Base-by-base conservation (phyloP, 2,329 filamentous ascomycete species). In the Colletotrichum tofieldiae region DNA sequence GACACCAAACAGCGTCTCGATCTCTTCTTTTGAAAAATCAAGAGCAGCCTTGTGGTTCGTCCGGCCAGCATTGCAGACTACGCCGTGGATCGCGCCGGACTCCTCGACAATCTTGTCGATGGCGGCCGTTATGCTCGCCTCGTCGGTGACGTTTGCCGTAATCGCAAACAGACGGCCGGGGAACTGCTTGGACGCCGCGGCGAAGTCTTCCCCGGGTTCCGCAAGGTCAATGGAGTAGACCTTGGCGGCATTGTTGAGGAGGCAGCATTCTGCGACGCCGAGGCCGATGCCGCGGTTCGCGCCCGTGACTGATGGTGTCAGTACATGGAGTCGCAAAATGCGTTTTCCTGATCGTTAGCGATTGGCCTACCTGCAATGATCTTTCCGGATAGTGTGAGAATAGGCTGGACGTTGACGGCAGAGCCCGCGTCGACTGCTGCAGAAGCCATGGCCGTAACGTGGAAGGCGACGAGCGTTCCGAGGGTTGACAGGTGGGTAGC, bases 41-140 rank as follows among this genome's bases (percentile, higher is more conserved):
- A 88, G 77, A 0, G 86, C 86, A 2, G 86, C 77, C 75, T 88
- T 87, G 74, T 88, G 86, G 75, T 87, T 86, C 16, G 86, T 88
- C 18, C 83, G 78, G 18, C 86, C 86, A 0, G 86, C 86, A 71
- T 88, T 88, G 32, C 82, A 83, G 3, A 88, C 85, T 79, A 89
- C 85, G 16, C 86, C 86, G 67, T 87, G 83, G 9, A 87, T 73
- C 5, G 79, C 82, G 5, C 85, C 86, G 0, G 79, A 80, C 62
- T 86, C 80, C 12, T 75, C 75, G 3, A 88, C 75, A 11, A 87
- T 85, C 62, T 80, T 77, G 67, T 87, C 85, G 0, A 87, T 78
- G 2, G 84, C 85, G 2, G 79, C 78, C 3, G 81, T 81, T 52
- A 86, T 82, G n/a, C 77, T 84, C 1, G 78, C 78, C 75, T 87